A percentile compares a stretch with the other conserved stretches of the same genome.
phyloP scores from a whole-genome alignment of 2,329 filamentous ascomycete species.

The Colletotrichum endophyticum region DNA sequence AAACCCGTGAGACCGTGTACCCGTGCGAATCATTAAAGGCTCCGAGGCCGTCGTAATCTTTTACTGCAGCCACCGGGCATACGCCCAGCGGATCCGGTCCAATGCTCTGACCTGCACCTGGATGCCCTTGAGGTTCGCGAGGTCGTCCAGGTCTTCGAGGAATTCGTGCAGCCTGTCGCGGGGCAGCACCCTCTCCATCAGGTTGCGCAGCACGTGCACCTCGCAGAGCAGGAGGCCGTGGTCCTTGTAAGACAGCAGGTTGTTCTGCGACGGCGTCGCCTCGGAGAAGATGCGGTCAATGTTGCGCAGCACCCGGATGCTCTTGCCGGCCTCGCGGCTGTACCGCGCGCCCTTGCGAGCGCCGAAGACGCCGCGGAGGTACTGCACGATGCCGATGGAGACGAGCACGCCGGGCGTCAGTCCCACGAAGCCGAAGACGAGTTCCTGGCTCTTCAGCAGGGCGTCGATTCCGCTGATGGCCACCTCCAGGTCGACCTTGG shows the following conservation, averaged over 20 bases:
- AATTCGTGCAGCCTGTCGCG: conserved; percentile 82
- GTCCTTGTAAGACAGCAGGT: conserved; percentile 86
- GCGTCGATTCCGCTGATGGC: conserved; percentile 96
- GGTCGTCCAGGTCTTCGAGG: conserved; percentile 83
- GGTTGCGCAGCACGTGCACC: conserved; percentile 78
- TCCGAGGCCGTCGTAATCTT: background rate
- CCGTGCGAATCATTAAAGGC: conserved; percentile 17
- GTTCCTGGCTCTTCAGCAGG: conserved; percentile 91
- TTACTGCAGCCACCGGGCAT: conserved; percentile 73
- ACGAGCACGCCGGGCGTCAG: conserved; percentile 93
- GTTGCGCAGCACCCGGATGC: conserved; percentile 81
- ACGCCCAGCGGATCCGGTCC: conserved; percentile 88
- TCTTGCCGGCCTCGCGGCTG: conserved; percentile 70
- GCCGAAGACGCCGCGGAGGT: conserved; percentile 72
- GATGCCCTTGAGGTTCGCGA: conserved; percentile 83
- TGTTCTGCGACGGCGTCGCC: conserved; percentile 72
- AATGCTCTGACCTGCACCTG: conserved; percentile 79
- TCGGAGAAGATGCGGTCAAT: conserved; percentile 81
- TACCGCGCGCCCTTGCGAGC: conserved; percentile 71
- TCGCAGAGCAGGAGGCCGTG: conserved; percentile 91
- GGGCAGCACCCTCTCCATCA: conserved; percentile 72
- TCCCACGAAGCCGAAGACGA: conserved; percentile 97
- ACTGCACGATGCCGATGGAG: conserved; percentile 74
- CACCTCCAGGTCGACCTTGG: conserved; percentile 96
- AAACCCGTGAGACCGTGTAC: conserved; percentile 13